phyloP scores from a whole-genome alignment of 129 eudicot genomes.

The Rutidosis leptorrhynchoides region DNA sequence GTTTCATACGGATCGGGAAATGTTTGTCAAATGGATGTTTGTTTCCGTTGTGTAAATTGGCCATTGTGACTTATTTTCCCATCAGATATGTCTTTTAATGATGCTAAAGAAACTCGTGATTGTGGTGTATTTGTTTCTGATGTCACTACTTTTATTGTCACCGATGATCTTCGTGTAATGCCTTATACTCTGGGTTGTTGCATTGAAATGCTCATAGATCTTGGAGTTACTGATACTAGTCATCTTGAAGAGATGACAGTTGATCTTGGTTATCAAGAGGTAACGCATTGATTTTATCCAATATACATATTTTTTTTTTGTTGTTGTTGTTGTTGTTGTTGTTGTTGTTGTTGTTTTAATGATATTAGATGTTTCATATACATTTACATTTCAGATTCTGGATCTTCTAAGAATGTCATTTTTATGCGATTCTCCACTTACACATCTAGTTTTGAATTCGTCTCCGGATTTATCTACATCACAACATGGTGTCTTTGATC shows the following conservation, averaged over 20 bases:
- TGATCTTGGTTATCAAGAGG: slow-evolving; percentile 13
- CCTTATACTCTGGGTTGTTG: neutral
- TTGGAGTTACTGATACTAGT: slow-evolving; percentile 15
- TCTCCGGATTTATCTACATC: too few relatives aligned
- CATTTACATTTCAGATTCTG: slow-evolving; percentile 4
- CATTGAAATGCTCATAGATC: slow-evolving; percentile 1
- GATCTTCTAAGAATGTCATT: neutral
- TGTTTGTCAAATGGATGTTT: too few relatives aligned
- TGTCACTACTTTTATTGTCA: slow-evolving; percentile 9
- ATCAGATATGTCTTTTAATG: neutral
- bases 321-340: too few relatives aligned
- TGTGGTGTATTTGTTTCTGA: slow-evolving; percentile 29
- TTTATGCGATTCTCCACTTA: neutral
- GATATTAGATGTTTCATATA: too few relatives aligned
- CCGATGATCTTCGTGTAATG: slow-evolving; percentile 25
- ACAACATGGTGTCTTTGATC: neutral
- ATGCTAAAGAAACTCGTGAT: neutral
- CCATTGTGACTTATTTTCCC: too few relatives aligned
- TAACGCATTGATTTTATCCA: neutral
- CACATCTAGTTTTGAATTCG: slow-evolving; percentile 9
- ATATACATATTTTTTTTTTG: neutral
- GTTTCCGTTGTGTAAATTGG: too few relatives aligned
- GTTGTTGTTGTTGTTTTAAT: too few relatives aligned
- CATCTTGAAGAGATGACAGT: slow-evolving; percentile 9
- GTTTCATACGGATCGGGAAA: too few relatives aligned